Evolutionary conservation across 2,329 filamentous ascomycete genomes (phyloP).

Genomic region (Xylaria sp.): DNA sequence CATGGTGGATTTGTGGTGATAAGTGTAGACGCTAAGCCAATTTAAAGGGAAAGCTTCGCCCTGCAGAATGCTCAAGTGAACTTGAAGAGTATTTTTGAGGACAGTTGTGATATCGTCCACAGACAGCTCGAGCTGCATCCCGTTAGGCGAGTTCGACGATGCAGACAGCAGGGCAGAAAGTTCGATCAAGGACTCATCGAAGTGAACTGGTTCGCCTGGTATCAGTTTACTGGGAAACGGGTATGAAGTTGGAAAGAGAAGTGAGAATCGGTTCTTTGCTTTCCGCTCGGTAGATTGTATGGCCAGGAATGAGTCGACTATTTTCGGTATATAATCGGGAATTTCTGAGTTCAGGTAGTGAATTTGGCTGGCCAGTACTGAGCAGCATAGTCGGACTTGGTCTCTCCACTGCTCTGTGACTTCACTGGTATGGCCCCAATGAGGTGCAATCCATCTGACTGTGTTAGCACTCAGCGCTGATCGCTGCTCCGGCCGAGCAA

Average conservation of each 20-base stretch:
- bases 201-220: slow-evolving; percentile 64
- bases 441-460: slow-evolving; percentile 88
- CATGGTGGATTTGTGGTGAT: slow-evolving; percentile 91
- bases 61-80: slow-evolving; percentile 87
- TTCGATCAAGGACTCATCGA: slow-evolving; percentile 90
- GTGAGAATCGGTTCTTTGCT: slow-evolving; percentile 75
- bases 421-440: slow-evolving; percentile 82
- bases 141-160: slow-evolving; percentile 76
- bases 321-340: slow-evolving; percentile 88
- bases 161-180: slow-evolving; percentile 88
- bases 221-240: slow-evolving; percentile 83
- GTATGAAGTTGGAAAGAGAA: slow-evolving; percentile 89
- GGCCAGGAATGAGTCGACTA: slow-evolving; percentile 87
- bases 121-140: slow-evolving; percentile 78
- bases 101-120: slow-evolving; percentile 80
- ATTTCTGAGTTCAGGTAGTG: slow-evolving; percentile 81
- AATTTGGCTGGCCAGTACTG: slow-evolving; percentile 87
- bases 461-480: slow-evolving; percentile 81
- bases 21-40: slow-evolving; percentile 95
- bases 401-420: slow-evolving; percentile 90
- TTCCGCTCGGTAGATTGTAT: slow-evolving; percentile 68
- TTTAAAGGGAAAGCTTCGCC: slow-evolving; percentile 88
- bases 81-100: slow-evolving; percentile 80
- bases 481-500: slow-evolving; percentile 80
- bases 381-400: slow-evolving; percentile 92